Evolutionary conservation across 2,329 filamentous ascomycete species (phyloP).

Genomic region (Annulohypoxylon truncatum): DNA sequence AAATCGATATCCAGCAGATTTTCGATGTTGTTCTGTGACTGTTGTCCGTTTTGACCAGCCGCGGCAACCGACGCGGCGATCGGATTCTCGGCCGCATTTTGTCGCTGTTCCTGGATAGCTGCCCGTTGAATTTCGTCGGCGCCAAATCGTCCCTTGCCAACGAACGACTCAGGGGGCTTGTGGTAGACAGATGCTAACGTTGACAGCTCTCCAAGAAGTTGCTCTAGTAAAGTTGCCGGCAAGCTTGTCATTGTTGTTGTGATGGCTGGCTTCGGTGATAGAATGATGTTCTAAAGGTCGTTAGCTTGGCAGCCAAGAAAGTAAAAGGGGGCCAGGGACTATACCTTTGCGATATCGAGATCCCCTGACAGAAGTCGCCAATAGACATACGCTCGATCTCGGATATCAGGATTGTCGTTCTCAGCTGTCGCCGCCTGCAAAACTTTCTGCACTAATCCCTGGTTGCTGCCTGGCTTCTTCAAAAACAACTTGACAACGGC

Average conservation of each 20-base stretch:
- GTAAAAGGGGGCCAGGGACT: not conserved
- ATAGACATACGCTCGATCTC: conserved; percentile 97
- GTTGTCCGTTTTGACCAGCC: conserved; percentile 67
- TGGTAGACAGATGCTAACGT: conserved; percentile 98
- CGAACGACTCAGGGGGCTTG: conserved; percentile 97
- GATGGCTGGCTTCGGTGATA: conserved; percentile 95
- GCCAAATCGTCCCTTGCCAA: conserved; percentile 93
- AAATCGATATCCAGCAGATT: conserved; percentile 97
- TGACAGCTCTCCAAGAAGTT: conserved; percentile 90
- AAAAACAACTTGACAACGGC: conserved; percentile 97
- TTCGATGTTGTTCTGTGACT: conserved; percentile 82
- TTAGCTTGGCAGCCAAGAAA: conserved; percentile 42
- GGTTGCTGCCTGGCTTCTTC: conserved; percentile 93
- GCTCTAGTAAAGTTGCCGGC: conserved; percentile 84
- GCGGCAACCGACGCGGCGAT: conserved; percentile 86
- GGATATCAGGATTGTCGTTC: conserved; percentile 97
- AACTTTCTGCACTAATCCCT: conserved; percentile 92
- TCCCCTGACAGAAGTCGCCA: conserved; percentile 96
- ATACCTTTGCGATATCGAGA: conserved; percentile 86
- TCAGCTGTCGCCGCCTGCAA: conserved; percentile 92
- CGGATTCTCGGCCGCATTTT: conserved; percentile 93
- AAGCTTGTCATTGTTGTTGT: conserved; percentile 93
- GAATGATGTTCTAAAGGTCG: conserved; percentile 75
- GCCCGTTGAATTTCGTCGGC: conserved; percentile 94
- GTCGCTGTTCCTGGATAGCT: conserved; percentile 94